Base-by-base conservation (phyloP, 2,329 filamentous ascomycete genomes). In the Aspergillus persii region DNA sequence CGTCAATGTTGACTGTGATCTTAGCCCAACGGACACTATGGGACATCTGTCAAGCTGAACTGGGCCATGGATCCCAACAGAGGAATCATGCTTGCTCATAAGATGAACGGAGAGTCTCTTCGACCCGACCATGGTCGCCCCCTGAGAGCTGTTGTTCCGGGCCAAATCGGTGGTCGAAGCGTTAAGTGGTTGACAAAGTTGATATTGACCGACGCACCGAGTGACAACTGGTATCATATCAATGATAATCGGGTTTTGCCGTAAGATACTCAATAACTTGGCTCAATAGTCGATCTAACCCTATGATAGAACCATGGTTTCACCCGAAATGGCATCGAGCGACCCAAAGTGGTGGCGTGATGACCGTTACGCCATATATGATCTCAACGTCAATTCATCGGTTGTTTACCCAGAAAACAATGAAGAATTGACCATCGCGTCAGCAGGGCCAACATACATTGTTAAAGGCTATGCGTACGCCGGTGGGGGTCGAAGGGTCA, bases 151-250 rank as follows among this genome's bases (percentile, higher is more conserved):
- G 87, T 96, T 7, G 90, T 97, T 3, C 93, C 93, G 0, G 93
- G 93, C 0, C 92, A 96, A 74, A 96, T 97, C 62, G 93, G 93
- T 36, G 93, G 92, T 0, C 84, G 93, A 63, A 96, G 91, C 72
- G 92, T 97, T 33, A 97, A 97, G 75, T 97, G 93, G 93, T 73
- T 97, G 59, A 94, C 89, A 78, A 88, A 83, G 64, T 83, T 97
- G 61, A 89, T 92, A 48, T 75, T 97, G 53, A 94, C 92, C 0
- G 84, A 87, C 8, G 80, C 83, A 27, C 92, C 92, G 0, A 96
- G 92, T 70, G 89, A 94, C 63, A 96, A 96, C 70, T 96, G 92
- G 91, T 96, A 96, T 69, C 93, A 97, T 74, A 92, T 96, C 62
- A 93, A 95, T 74, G 93, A 97, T 73, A 97, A 97, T 71, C 82